Evolutionary conservation across 2,329 filamentous ascomycete genomes (phyloP).

Genomic region (Sclerotinia minor): DNA sequence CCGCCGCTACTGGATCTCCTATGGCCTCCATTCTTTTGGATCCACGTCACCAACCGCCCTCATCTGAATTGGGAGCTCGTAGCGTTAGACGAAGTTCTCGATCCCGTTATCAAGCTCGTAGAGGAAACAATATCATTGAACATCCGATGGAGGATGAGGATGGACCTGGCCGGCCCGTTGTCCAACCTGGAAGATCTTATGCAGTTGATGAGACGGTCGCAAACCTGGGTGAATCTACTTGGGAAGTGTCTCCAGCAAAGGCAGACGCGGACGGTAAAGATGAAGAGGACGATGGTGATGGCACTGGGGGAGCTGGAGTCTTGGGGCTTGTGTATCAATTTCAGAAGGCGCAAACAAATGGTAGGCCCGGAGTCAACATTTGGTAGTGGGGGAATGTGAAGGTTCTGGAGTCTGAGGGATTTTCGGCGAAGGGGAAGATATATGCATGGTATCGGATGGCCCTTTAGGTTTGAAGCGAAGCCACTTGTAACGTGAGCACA

Average conservation of each 20-base stretch:
- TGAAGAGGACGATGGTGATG: slow-evolving; percentile 50
- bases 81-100: slow-evolving; percentile 51
- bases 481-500: neutral
- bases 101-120: slow-evolving; percentile 49
- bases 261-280: slow-evolving; percentile 41
- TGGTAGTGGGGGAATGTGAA: slow-evolving; percentile 27
- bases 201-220: slow-evolving; percentile 38
- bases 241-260: slow-evolving; percentile 45
- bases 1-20: slow-evolving; percentile 46
- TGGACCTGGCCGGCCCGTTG: slow-evolving; percentile 33
- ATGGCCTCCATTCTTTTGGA: slow-evolving; percentile 74
- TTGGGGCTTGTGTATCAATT: slow-evolving; percentile 67
- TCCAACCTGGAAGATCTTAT: slow-evolving; percentile 15
- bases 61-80: slow-evolving; percentile 48
- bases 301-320: slow-evolving; percentile 55
- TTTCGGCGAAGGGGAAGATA: neutral
- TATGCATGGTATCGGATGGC: neutral
- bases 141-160: slow-evolving; percentile 53
- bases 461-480: slow-evolving; percentile 16
- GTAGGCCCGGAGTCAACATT: slow-evolving; percentile 44
- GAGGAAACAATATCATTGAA: slow-evolving; percentile 52
- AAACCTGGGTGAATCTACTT: slow-evolving; percentile 47
- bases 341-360: slow-evolving; percentile 59
- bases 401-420: slow-evolving; percentile 17
- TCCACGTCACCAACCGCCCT: slow-evolving; percentile 69